phyloP scores from a whole-genome alignment of 2,329 filamentous ascomycete species.

The Cercospora citrullina region DNA sequence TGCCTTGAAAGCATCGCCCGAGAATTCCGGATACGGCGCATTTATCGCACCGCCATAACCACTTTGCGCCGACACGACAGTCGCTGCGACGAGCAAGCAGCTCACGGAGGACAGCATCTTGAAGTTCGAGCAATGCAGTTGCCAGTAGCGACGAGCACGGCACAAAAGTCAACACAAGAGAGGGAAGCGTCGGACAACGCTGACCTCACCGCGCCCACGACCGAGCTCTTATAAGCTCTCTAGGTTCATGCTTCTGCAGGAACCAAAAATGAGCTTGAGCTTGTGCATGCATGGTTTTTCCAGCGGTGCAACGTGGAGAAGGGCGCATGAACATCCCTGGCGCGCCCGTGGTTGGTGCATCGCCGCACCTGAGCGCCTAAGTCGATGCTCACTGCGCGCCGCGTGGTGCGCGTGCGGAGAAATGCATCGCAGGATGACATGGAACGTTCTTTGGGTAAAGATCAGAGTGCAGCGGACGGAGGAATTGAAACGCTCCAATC shows the following conservation, averaged over 20 bases:
- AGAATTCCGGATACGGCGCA: constrained; percentile 32
- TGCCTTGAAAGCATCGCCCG: constrained; percentile 34
- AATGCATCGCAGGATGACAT: constrained; percentile 8
- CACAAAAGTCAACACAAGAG: background rate
- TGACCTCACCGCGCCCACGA: constrained; percentile 10
- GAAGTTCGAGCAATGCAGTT: background rate
- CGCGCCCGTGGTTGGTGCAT: constrained; percentile 6
- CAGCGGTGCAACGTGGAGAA: constrained; percentile 11
- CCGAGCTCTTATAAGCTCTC: constrained; percentile 19
- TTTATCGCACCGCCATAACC: constrained; percentile 17
- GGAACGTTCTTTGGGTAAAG: constrained; percentile 14
- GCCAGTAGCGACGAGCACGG: background rate
- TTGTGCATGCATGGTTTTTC: background rate
- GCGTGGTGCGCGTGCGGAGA: constrained; percentile 16
- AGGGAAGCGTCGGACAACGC: background rate
- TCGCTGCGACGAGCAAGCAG: constrained; percentile 25
- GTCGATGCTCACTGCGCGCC: background rate
- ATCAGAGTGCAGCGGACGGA: constrained; percentile 19
- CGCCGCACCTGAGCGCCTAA: background rate
- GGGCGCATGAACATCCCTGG: background rate
- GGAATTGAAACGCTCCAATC: constrained; percentile 24
- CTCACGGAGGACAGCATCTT: background rate
- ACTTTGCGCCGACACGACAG: constrained; percentile 25
- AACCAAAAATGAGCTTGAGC: constrained; percentile 14
- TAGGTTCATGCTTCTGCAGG: constrained; percentile 22